Base-by-base conservation (phyloP, 148 eudicot genomes). In the Rhododendron henanense region DNA sequence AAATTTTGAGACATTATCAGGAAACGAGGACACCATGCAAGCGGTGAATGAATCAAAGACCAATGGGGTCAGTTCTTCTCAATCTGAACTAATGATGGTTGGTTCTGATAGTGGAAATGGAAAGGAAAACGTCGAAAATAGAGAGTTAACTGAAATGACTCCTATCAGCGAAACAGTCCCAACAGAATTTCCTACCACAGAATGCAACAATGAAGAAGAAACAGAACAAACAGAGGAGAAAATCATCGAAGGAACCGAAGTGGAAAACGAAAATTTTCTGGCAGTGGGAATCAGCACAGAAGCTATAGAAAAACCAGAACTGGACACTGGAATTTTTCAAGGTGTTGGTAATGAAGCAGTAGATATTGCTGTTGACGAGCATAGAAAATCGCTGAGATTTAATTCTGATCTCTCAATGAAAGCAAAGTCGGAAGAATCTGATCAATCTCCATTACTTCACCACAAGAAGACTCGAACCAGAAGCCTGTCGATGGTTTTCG, bases 361-460 rank as follows among this genome's bases (percentile, higher is more conserved):
- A 75, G 63, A 74, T 76, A 82, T 13, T 55, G 47, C 14, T 50
- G 21, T 73, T 81, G 88, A 86, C 55, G 89, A 87, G 75, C 87
- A 28, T 19, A 84, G 85, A 61, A 92, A 87, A 77, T 88, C 85
- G 48, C 88, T 87, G 1, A 90, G 93, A 76, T 92, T 90, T 74
- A 88, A 87, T 53, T 92, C 90, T 83, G 91, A 91, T 74, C 53
- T 28, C 76, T 50, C 75, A 88, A 86, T 77, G 48, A 50, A 6
- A n/a, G 79, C 13, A 19, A 74, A 39, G 80, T 55, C 45, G 48
- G 78, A 39, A 57, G 73, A 89, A 81, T 86, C 90, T 61, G 90
- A 90, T 88, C 91, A 89, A 80, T 89, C 92, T 33, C 92, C 92
- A 37, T 69, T 92, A n/a, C 85, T 92, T 55, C 79, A 31, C 79